Evolutionary conservation across 2,329 filamentous ascomycete species (phyloP), one percentile per base, ranked within the genome.

Genomic region (Penicillium sp.): DNA sequence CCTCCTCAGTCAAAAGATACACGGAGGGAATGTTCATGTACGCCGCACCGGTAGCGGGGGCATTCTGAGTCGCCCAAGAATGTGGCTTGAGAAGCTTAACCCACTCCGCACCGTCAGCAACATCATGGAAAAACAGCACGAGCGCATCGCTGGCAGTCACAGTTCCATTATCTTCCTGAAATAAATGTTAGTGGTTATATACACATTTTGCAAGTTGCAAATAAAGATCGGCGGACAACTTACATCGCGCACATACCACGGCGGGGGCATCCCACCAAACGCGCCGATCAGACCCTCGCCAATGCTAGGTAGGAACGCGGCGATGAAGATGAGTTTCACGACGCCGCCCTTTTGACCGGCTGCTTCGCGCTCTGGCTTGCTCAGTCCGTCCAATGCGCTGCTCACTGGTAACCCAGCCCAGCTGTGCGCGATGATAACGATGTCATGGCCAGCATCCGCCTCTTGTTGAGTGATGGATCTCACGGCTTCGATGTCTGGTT

Each of bases 331-430:
- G 34, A 76, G 55, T 29, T 65, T 66, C 2, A 69, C 59, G 9
- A 76, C 72, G 4, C 74, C 74, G 2, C 73, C 73, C 1, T 54
- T 47, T 44, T 70, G 63, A 4, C 69, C 68, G 16, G 57, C 56
- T 21, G 61, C 46, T 50, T 70, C 57, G 9, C 71, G 64, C 16
- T 70, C 66, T 3, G 58, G 38, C 41, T 69, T 70, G 31, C 67
- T 68, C 25, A 76, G 66, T 1, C 70, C 72, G 11, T 69, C 61
- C 1, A 74, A 57, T 2, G 69, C 68, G 55, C 72, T 72, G 60
- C 65, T 75, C 16, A 73, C 73, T 0, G 72, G 72, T 10, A 75
- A 53, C 2, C 72, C 71, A 5, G 72, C 67, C 69, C 74, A 75
- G 57, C 73, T 75, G 63, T 75, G 73, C 27, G 65, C 61, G 6